Evolutionary conservation across 768 basidiomycete species (phyloP), one percentile per base, ranked within the genome.

Genomic region (Termitomyces heimii): DNA sequence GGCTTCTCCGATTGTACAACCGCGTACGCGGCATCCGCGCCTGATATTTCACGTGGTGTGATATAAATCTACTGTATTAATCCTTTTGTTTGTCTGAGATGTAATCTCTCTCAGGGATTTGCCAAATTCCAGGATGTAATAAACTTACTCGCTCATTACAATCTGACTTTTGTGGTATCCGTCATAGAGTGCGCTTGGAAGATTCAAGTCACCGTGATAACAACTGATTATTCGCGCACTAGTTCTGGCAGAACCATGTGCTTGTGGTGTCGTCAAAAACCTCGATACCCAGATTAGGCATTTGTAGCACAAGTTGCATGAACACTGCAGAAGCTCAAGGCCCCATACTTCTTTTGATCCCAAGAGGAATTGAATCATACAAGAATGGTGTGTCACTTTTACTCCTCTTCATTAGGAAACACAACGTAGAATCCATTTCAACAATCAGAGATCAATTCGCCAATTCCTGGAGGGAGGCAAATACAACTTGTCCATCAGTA

Each of bases 371-470:
- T 65, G 73, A 74, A 26, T 86, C 83, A 0, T 88, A 87, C 71
- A 80, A 76, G 68, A 85, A 79, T 57, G 85, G 86, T 87, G 62
- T 31, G 80, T 68, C 22, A 39, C 1, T 22, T 8, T 53, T n/a
- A 31, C 31, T 22, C 22, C 40, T 12, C 4, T 24, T 24, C 13
- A 5, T 24, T 34, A 3, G 1, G 58, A 9, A 8, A 48, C 34
- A 51, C 4, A 85, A 84, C 85, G 28, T 70, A 76, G n/a, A 82
- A 85, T 62, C 85, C 86, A 63, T 88, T 87, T 73, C 83, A 81
- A 63, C 60, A 80, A 53, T 84, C 83, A 22, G 13, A 32, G 20
- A 31, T 7, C 47, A 48, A 32, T 48, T 48, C 20, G 31, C 4
- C 20, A 48, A 32, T 20, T 48, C 47, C 12, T 88, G 86, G 86